Conservation (phyloP, 1,284 basidiomycete genomes). For the Sporisorium scitamineum region DNA sequence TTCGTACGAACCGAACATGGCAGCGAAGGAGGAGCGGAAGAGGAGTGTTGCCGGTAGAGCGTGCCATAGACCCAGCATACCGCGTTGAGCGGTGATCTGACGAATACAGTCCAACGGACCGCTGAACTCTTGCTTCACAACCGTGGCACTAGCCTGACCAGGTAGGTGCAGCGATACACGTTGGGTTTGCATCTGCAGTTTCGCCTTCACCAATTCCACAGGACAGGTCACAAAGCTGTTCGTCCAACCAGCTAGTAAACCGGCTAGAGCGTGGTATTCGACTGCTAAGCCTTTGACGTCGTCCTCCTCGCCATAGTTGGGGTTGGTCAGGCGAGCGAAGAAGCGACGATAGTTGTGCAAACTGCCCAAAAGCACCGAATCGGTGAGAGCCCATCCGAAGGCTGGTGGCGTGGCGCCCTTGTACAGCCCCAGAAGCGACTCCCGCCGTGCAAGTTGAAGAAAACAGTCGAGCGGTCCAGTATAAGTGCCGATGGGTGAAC, state of each 20-base stretch:
- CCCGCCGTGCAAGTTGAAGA: constrained; percentile 75
- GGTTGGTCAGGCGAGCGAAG: constrained; percentile 31
- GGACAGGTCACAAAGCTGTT: constrained; percentile 78
- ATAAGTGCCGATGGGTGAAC: constrained; percentile 79
- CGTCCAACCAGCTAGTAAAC: constrained; percentile 80
- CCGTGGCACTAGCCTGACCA: neutral
- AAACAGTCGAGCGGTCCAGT: constrained; percentile 78
- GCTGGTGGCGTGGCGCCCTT: constrained; percentile 76
- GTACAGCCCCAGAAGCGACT: constrained; percentile 70
- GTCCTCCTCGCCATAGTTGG: constrained; percentile 23
- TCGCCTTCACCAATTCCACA: constrained; percentile 75
- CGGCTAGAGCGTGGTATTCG: constrained; percentile 72
- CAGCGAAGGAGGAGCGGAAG: constrained; percentile 66
- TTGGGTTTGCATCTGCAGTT: constrained; percentile 80
- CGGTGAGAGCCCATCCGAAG: constrained; percentile 81
- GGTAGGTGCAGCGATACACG: constrained; percentile 68
- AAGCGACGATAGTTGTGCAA: constrained; percentile 70
- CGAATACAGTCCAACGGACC: constrained; percentile 69
- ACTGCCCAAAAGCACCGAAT: constrained; percentile 80
- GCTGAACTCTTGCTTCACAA: constrained; percentile 39
- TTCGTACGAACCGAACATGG: constrained; percentile 69
- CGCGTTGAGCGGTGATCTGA: constrained; percentile 64
- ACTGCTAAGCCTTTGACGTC: constrained; percentile 42
- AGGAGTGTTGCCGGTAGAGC: constrained; percentile 69
- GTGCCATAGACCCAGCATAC: constrained; percentile 67